Percentiles rank a stretch among this genome's conserved stretches.
Evolutionary conservation across 768 basidiomycete species (phyloP).

Genomic region (Tubosaeta sp.): DNA sequence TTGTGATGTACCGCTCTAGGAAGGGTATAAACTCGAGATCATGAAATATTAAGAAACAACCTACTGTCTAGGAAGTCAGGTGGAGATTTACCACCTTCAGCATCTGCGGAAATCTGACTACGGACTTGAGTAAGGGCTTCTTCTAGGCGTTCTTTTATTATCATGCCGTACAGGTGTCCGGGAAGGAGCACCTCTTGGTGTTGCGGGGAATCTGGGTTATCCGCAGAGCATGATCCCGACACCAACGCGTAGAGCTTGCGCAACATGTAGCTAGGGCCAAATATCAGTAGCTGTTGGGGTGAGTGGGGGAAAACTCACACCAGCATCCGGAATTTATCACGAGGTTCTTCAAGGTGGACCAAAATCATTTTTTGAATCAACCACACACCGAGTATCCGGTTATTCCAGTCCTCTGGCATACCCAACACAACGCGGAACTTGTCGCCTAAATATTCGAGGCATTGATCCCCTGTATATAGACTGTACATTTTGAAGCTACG

Average conservation of each 20-base stretch:
- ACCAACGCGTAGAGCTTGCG: conserved; percentile 92
- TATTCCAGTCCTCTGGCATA: conserved; percentile 91
- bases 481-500: conserved; percentile 94
- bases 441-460: conserved; percentile 91
- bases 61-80: conserved; percentile 87
- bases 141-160: conserved; percentile 95
- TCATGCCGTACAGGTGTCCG: conserved; percentile 90
- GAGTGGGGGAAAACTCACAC: conserved; percentile 45
- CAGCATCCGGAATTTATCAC: conserved; percentile 94
- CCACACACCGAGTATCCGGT: conserved; percentile 75
- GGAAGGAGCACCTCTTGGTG: conserved; percentile 97
- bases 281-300: conserved; percentile 5
- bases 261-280: conserved; percentile 81
- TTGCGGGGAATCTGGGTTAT: conserved; percentile 98
- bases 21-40: conserved; percentile 3
- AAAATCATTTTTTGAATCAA: conserved; percentile 82
- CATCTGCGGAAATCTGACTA: conserved; percentile 64
- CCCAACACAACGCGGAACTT: conserved; percentile 92
- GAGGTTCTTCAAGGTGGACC: conserved; percentile 80
- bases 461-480: conserved; percentile 83
- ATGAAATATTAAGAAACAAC: conserved; percentile 25
- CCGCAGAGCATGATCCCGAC: conserved; percentile 82
- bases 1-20: conserved; percentile 76
- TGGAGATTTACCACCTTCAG: conserved; percentile 65
- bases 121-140: conserved; percentile 78